Percentiles rank a stretch among this genome's conserved stretches.
phyloP scores from a whole-genome alignment of 257 asterid species.

The Primulina huaijiensis region DNA sequence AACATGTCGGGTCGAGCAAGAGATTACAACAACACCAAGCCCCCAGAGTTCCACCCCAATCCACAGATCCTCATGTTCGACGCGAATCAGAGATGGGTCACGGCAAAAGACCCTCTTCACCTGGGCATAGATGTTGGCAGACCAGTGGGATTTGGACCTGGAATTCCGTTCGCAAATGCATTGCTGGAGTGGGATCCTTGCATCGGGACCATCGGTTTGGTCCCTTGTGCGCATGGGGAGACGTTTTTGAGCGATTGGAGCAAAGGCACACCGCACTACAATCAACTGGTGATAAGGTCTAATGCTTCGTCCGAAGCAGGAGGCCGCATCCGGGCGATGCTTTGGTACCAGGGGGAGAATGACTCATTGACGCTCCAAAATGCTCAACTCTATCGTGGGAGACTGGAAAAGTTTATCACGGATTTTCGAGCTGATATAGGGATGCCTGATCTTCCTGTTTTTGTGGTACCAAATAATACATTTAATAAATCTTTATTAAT shows the following conservation, averaged over 20 bases:
- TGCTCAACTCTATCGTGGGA: slow-evolving; percentile 27
- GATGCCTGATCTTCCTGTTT: slow-evolving; percentile 24
- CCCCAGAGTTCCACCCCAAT: slow-evolving; percentile 20
- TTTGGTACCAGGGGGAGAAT: slow-evolving; percentile 49
- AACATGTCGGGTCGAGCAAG: slow-evolving; percentile 31
- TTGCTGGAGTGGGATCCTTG: slow-evolving; percentile 15
- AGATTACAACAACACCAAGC: neutral
- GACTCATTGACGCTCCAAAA: slow-evolving; percentile 17
- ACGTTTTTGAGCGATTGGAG: slow-evolving; percentile 35
- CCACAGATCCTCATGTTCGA: slow-evolving; percentile 27
- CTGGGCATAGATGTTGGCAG: slow-evolving; percentile 31
- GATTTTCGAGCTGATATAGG: slow-evolving; percentile 29
- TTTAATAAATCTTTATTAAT: too few relatives aligned
- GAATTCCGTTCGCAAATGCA: slow-evolving; percentile 35
- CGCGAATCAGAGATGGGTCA: slow-evolving; percentile 29
- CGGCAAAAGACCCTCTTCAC: slow-evolving; percentile 40
- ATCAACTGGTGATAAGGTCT: slow-evolving; percentile 29
- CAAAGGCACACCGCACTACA: slow-evolving; percentile 29
- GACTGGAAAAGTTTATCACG: slow-evolving; percentile 26
- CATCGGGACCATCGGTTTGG: slow-evolving; percentile 30
- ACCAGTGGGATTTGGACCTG: slow-evolving; percentile 39
- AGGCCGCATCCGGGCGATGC: slow-evolving; percentile 26
- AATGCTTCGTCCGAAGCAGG: slow-evolving; percentile 15
- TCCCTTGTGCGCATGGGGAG: slow-evolving; percentile 44
- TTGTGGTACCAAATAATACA: slow-evolving; percentile 22